Percentiles rank a stretch among this genome's conserved stretches.
These are phyloP conservation scores for Diaporthe ilicicola DNA, from an alignment of 2,329 filamentous ascomycete species.

Conservation along the genomic window DNA sequence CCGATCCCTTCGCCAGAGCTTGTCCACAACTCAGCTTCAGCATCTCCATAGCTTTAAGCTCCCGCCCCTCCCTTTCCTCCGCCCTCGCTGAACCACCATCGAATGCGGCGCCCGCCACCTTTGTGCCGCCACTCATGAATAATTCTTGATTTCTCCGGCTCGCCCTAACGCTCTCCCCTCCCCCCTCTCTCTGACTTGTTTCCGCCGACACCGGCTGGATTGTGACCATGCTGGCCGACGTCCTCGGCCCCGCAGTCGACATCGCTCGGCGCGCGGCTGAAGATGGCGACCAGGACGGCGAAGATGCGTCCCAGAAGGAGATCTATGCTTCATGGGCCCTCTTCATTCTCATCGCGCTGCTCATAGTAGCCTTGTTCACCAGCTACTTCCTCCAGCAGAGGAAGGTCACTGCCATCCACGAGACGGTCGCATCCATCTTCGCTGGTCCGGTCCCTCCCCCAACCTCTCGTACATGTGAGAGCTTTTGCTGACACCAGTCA, in stretches of 20 bases:
- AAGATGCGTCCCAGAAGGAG: conserved; percentile 90
- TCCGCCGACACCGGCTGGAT: background rate
- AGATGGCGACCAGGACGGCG: conserved; percentile 60
- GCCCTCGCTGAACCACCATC: conserved; percentile 6
- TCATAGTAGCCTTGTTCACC: conserved; percentile 94
- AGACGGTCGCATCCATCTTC: conserved; percentile 98
- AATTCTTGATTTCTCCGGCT: background rate
- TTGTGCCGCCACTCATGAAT: conserved; percentile 18
- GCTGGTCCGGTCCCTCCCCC: conserved; percentile 67
- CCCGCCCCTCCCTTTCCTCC: background rate
- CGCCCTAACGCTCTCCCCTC: background rate
- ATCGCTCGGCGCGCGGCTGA: conserved; percentile 53
- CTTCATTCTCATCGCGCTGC: conserved; percentile 93
- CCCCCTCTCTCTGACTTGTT: background rate
- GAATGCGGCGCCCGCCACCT: conserved; percentile 21
- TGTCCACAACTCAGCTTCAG: background rate
- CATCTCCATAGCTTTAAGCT: background rate
- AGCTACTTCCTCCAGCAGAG: conserved; percentile 97
- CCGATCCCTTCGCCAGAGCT: conserved; percentile 12
- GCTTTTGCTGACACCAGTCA: conserved; percentile 45
- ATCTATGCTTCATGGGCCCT: conserved; percentile 96
- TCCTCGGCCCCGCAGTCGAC: conserved; percentile 48
- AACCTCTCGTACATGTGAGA: background rate
- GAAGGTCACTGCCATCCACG: conserved; percentile 96
- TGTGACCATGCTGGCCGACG: conserved; percentile 46